These are phyloP conservation scores for Wickerhamomyces subpelliculosus DNA, from an alignment of 805 yeast genomes.

Conservation along the genomic window DNA sequence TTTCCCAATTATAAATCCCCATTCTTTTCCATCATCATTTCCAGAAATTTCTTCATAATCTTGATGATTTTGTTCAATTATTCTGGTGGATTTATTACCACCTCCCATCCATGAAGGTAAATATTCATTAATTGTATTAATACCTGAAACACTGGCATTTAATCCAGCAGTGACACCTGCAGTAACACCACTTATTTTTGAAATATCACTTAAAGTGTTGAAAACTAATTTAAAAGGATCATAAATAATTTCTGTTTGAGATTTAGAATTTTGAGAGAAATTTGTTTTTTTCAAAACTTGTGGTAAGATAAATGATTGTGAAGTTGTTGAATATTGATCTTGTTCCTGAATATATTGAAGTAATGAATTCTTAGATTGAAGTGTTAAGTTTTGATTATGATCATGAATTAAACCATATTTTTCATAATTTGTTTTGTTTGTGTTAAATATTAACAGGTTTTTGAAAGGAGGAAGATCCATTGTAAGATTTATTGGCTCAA, in stretches of 20 bases:
- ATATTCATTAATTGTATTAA: conserved; percentile 6
- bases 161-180: conserved; percentile 18
- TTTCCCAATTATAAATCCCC: conserved; percentile 12
- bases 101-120: conserved; percentile 6
- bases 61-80: too few relatives aligned
- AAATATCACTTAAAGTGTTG: conserved; percentile 17
- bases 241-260: conserved; percentile 14
- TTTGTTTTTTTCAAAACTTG: not conserved
- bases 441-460: conserved; percentile 15
- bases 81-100: too few relatives aligned
- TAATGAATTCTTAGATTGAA: conserved; percentile 7
- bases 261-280: not conserved
- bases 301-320: conserved; percentile 4
- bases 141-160: conserved; percentile 7
- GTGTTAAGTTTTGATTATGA: conserved; percentile 3
- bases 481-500: too few relatives aligned
- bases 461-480: too few relatives aligned
- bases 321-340: conserved; percentile 6
- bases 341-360: conserved; percentile 15
- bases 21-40: not conserved
- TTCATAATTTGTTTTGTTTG: conserved; percentile 4
- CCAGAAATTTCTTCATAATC: too few relatives aligned
- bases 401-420: conserved; percentile 18
- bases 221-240: conserved; percentile 21
- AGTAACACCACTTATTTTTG: conserved; percentile 11